These are phyloP conservation scores for Fusarium acutatum DNA, from an alignment of 2,329 filamentous ascomycete species.

Conservation along the genomic window DNA sequence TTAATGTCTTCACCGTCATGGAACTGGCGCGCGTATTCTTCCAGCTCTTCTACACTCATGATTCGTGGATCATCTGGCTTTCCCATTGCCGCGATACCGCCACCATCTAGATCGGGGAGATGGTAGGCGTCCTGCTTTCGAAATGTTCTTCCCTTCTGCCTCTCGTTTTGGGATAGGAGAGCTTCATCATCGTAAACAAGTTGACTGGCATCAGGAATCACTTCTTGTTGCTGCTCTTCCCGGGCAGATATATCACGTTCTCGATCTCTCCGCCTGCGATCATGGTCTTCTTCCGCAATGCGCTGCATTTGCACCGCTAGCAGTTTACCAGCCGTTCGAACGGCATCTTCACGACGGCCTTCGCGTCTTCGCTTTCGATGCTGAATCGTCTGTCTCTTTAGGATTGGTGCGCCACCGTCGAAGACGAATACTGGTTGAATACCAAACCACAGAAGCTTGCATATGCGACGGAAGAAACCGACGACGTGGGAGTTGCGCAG, in stretches of 20 bases:
- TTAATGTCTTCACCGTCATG: constrained; percentile 90
- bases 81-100: constrained; percentile 84
- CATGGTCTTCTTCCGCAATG: constrained; percentile 83
- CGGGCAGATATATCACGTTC: constrained; percentile 54
- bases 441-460: constrained; percentile 95
- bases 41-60: constrained; percentile 93
- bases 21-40: constrained; percentile 93
- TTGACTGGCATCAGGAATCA: constrained; percentile 71
- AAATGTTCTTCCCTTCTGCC: constrained; percentile 78
- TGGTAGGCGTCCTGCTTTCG: constrained; percentile 95
- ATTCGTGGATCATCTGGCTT: constrained; percentile 91
- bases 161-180: constrained; percentile 80
- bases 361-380: constrained; percentile 82
- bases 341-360: constrained; percentile 91
- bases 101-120: constrained; percentile 83
- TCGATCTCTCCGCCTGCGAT: constrained; percentile 63
- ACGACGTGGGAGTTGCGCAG: constrained; percentile 95
- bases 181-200: constrained; percentile 93
- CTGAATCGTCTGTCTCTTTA: constrained; percentile 92
- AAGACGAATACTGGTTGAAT: constrained; percentile 98
- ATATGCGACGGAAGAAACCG: constrained; percentile 97
- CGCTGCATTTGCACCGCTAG: constrained; percentile 95
- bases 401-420: constrained; percentile 88
- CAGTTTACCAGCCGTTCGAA: constrained; percentile 87
- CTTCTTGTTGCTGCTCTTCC: constrained; percentile 66